phyloP scores from a whole-genome alignment of 2,329 filamentous ascomycete species.

The Trichoderma guizhouense region DNA sequence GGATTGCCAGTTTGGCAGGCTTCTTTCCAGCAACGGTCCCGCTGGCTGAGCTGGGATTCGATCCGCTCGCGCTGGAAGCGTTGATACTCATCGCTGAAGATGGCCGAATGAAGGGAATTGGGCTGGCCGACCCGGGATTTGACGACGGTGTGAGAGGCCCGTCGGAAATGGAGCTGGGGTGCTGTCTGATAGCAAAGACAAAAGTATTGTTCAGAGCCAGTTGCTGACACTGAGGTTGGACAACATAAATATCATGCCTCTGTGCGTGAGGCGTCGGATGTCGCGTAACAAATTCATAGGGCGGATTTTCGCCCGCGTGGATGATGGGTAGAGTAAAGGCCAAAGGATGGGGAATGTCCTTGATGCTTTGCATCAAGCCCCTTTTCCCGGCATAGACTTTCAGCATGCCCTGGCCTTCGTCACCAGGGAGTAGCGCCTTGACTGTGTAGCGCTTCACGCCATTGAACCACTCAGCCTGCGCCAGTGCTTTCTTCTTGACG shows the following conservation, averaged over 20 bases:
- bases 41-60: slow-evolving; percentile 53
- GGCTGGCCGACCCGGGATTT: slow-evolving; percentile 49
- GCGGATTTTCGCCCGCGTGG: slow-evolving; percentile 87
- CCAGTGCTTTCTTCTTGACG: slow-evolving; percentile 78
- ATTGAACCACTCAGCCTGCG: slow-evolving; percentile 86
- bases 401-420: slow-evolving; percentile 82
- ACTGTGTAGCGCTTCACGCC: slow-evolving; percentile 89
- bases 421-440: slow-evolving; percentile 86
- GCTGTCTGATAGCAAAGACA: slow-evolving; percentile 92
- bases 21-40: slow-evolving; percentile 63
- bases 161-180: slow-evolving; percentile 59
- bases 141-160: slow-evolving; percentile 43
- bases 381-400: slow-evolving; percentile 93
- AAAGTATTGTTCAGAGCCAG: slow-evolving; percentile 96
- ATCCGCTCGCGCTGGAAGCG: slow-evolving; percentile 54
- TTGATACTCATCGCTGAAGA: slow-evolving; percentile 64
- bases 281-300: slow-evolving; percentile 87
- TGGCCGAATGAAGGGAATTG: slow-evolving; percentile 60
- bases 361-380: slow-evolving; percentile 95
- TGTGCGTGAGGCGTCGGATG: slow-evolving; percentile 98
- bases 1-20: slow-evolving; percentile 92
- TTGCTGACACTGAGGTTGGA: slow-evolving; percentile 87
- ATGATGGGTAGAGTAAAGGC: slow-evolving; percentile 86
- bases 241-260: slow-evolving; percentile 92
- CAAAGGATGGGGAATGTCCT: slow-evolving; percentile 89